Evolutionary conservation across 306 rosid genomes (phyloP).

Genomic region (Dalbergia cochinchinensis): DNA sequence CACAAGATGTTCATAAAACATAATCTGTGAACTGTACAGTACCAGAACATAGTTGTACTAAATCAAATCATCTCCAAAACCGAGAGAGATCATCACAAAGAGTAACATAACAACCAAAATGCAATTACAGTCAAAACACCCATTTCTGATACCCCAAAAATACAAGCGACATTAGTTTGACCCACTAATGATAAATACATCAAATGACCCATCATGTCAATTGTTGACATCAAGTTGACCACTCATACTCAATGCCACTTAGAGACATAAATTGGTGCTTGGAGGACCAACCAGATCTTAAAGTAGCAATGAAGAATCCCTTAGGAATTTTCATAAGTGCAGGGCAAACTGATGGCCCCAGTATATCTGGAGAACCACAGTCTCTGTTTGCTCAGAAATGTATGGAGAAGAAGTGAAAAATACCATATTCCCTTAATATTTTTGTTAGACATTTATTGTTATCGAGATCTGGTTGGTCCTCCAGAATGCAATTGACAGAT

Average conservation of each 20-base stretch:
- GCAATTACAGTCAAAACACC: not conserved
- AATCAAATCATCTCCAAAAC: constrained; percentile 10
- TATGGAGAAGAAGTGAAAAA: no score
- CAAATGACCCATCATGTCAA: constrained; percentile 7
- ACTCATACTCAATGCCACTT: not conserved
- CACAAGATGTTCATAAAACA: constrained; percentile 10
- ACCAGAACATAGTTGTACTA: constrained; percentile 11
- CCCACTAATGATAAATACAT: constrained; percentile 12
- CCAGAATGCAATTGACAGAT: no score
- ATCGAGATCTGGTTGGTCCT: no score
- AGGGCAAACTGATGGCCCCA: no score
- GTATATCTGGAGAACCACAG: no score
- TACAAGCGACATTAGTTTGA: not conserved
- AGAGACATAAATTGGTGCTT: not conserved
- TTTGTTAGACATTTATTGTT: no score
- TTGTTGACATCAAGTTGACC: not conserved
- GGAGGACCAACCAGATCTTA: not conserved
- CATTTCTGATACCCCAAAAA: not conserved
- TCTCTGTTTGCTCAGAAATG: no score
- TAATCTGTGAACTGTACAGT: not conserved
- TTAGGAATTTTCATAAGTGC: not conserved
- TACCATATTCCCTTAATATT: no score
- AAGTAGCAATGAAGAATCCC: not conserved
- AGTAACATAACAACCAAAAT: not conserved
- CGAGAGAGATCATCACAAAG: not conserved